Evolutionary conservation across 2,329 filamentous ascomycete genomes (phyloP), one percentile per base, ranked within the genome.

Genomic region (Ophiosphaerella herpotricha): DNA sequence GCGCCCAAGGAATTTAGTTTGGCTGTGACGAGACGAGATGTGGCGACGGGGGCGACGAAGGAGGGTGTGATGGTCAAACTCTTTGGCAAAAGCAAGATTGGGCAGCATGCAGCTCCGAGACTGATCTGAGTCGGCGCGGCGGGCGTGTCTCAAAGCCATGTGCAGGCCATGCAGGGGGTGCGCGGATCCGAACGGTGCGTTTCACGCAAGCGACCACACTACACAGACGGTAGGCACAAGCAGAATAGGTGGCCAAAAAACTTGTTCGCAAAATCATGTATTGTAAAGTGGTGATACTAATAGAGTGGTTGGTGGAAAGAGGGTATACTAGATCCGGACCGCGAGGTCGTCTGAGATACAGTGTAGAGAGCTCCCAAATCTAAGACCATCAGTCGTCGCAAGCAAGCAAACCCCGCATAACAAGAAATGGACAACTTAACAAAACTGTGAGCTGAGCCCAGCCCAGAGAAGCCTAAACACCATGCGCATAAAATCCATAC

Each of bases 241-340:
- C 16, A 39, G 43, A 7, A 55, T 52, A 62, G 40, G 46, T 57
- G 61, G 58, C 60, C 60, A 54, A 60, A 55, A 61, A 21, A 21
- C 18, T 21, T 21, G 18, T 21, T 50, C 41, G 52, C 33, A 32
- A 48, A 34, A 41, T 16, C 12, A 14, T 14, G 14, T 26, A n/a
- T 11, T 24, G 18, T 11, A 24, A 44, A 44, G 42, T 44, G 32
- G 42, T 31, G 35, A 46, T 52, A 43, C 36, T 39, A 51, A 47
- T 43, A 54, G 49, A 52, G 48, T 61, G 50, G 56, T 56, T 21
- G 18, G 18, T 21, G 18, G 18, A 55, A 57, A 58, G 54, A 60
- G 61, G 58, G 61, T 57, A 58, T 54, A 54, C 52, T 64, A 60
- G 50, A 47, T 66, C 67, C 65, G 64, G 62, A 65, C 64, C 64